A percentile compares a stretch with the other conserved stretches of the same genome.
These are phyloP conservation scores for Stemphylium lycopersici DNA, from an alignment of 2,329 filamentous ascomycete species.

Conservation along the genomic window DNA sequence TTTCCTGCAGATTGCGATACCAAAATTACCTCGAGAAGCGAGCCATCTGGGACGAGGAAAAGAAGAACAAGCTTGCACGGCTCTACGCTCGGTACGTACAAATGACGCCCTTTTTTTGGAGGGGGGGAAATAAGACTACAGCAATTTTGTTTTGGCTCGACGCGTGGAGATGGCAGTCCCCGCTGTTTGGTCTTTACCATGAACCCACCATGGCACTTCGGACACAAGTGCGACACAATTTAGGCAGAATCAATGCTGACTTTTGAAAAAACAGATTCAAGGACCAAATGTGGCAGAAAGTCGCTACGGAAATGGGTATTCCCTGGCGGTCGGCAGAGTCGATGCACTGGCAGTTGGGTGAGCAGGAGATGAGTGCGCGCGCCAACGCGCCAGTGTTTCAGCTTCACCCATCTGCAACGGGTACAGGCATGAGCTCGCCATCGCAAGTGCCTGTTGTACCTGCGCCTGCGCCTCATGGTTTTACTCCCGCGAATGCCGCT, in stretches of 20 bases:
- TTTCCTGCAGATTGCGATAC: constrained; percentile 92
- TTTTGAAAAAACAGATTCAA: constrained; percentile 72
- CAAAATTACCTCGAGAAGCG: constrained; percentile 95
- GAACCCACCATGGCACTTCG: not conserved
- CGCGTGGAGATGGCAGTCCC: constrained; percentile 2
- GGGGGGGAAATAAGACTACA: not conserved
- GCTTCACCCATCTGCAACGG: constrained; percentile 49
- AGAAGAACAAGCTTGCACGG: constrained; percentile 93
- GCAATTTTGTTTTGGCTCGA: constrained; percentile 11
- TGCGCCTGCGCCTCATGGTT: constrained; percentile 39
- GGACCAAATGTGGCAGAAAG: constrained; percentile 95
- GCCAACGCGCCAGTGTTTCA: constrained; percentile 88
- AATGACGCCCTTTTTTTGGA: constrained; percentile 3
- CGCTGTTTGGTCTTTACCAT: constrained; percentile 11
- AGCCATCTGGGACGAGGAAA: constrained; percentile 95
- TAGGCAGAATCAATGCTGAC: constrained; percentile 30
- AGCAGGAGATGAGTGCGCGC: constrained; percentile 89
- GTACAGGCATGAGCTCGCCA: constrained; percentile 39
- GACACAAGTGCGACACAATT: constrained; percentile 13
- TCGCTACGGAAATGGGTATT: constrained; percentile 92
- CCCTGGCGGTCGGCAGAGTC: constrained; percentile 96
- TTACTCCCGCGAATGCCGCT: constrained; percentile 49
- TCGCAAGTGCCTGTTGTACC: constrained; percentile 34
- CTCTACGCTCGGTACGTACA: constrained; percentile 84
- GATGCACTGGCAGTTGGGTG: constrained; percentile 97